Base-by-base conservation (phyloP, 768 basidiomycete species). In the Crepidotus variabilis region DNA sequence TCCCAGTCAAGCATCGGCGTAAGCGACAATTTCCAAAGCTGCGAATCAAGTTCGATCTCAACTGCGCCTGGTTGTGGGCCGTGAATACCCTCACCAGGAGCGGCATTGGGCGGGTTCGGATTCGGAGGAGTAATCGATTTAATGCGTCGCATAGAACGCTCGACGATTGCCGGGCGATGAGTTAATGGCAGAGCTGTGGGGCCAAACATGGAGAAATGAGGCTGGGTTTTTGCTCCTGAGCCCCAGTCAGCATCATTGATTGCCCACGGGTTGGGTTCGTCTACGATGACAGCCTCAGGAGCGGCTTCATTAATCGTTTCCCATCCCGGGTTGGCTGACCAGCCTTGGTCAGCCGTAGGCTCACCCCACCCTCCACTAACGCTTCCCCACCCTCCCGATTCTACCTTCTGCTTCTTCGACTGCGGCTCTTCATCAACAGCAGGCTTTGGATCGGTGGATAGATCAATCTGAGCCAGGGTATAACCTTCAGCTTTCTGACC, bases 101-200 rank as follows among this genome's bases (percentile, higher is more conserved):
- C 55, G 2, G 69, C 63, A 2, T 68, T 71, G 4, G 66, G 64
- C 13, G 60, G 67, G 54, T 57, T 58, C 13, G 66, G 51, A 8
- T 63, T 56, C 13, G 72, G 67, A 2, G 80, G 80, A 8, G 71
- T 67, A 58, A 86, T 66, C 9, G 76, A 69, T 54, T 76, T 74
- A 65, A 91, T 72, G 32, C 79, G 76, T 10, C 89, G 77, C 54
- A 85, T 79, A 1, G 85, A 85, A 33, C 73, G 77, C 69, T 91
- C 89, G 52, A 88, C 81, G 49, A 88, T 69, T 8, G 86, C 87
- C 1, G 84, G 75, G 5, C 75, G 78, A 62, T 90, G 87, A 0
- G 88, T 87, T 52, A 79, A 61, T 0, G 87, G 82, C 34, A 90
- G 68, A 6, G 69, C 66, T 11, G 79, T 82, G 2, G 82, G 81